phyloP scores from a whole-genome alignment of 208 protist species.

The Crithidia mellificae region DNA sequence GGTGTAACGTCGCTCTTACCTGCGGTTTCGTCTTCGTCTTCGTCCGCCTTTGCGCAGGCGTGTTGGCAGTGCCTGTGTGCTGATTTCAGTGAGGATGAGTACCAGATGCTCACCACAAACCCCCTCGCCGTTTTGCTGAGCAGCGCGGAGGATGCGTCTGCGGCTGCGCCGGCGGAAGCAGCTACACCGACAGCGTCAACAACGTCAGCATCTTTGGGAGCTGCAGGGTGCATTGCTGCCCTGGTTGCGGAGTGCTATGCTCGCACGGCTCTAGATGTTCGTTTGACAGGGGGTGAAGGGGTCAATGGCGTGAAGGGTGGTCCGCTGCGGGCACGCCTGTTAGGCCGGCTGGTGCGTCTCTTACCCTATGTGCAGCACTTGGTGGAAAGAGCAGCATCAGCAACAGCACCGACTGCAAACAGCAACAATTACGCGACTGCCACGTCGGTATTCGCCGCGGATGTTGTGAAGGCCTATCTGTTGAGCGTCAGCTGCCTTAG shows the following conservation, averaged over 20 bases:
- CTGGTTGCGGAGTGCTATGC: conserved; percentile 25
- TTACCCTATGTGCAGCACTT: conserved; percentile 24
- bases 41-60: conserved; percentile 12
- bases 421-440: no score
- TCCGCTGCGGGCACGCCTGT: conserved; percentile 24
- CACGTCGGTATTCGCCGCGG: conserved; percentile 2
- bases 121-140: conserved; percentile 24
- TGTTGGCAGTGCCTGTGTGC: conserved; percentile 39
- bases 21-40: no score
- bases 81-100: conserved; percentile 19
- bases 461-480: conserved; percentile 42
- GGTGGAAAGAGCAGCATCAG: no score
- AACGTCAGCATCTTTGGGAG: no score
- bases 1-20: no score
- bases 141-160: conserved; percentile 2
- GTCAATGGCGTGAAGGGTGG: conserved; percentile 21
- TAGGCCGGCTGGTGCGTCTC: conserved; percentile 42
- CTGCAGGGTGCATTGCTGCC: conserved; percentile 7
- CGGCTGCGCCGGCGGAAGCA: not conserved
- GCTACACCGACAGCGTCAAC: no score
- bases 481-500: conserved; percentile 37
- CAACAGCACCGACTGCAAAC: no score
- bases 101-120: conserved; percentile 26
- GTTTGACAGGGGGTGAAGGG: conserved; percentile 10
- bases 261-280: conserved; percentile 18